phyloP scores from a whole-genome alignment of 768 basidiomycete genomes.

The Xerocomus spinulosus region DNA sequence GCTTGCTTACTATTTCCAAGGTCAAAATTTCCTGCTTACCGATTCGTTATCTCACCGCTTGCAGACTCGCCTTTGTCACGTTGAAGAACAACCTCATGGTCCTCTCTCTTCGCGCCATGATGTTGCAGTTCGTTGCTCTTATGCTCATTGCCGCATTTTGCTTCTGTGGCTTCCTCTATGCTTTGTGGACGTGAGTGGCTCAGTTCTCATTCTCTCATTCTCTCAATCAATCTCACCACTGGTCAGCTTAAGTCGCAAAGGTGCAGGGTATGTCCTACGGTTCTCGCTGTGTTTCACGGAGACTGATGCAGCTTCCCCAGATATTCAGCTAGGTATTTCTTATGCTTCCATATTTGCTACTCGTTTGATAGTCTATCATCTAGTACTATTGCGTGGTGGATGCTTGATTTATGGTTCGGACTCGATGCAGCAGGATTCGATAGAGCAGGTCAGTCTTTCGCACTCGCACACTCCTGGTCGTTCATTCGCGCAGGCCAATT shows the following conservation, averaged over 20 bases:
- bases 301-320: constrained; percentile 20
- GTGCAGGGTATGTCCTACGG: constrained; percentile 43
- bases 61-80: constrained; percentile 85
- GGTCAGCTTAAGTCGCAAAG: constrained; percentile 56
- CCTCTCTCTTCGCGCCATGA: constrained; percentile 84
- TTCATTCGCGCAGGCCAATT: constrained; percentile 52
- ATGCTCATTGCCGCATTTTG: constrained; percentile 87
- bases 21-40: constrained; percentile 31
- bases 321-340: constrained; percentile 34
- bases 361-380: constrained; percentile 1
- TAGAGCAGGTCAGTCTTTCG: constrained; percentile 56
- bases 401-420: constrained; percentile 93
- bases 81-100: constrained; percentile 79
- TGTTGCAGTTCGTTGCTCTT: constrained; percentile 79
- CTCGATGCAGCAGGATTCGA: constrained; percentile 90
- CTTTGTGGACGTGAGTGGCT: constrained; percentile 79
- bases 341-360: not conserved
- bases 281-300: not conserved
- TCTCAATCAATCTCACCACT: constrained; percentile 7
- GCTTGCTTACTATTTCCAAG: constrained; percentile 90
- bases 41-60: not conserved
- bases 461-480: not conserved
- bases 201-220: not conserved
- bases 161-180: constrained; percentile 90
- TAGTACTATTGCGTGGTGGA: constrained; percentile 87